Evolutionary conservation across 2,329 filamentous ascomycete genomes (phyloP).

Genomic region (Neofusicoccum umdonicola): DNA sequence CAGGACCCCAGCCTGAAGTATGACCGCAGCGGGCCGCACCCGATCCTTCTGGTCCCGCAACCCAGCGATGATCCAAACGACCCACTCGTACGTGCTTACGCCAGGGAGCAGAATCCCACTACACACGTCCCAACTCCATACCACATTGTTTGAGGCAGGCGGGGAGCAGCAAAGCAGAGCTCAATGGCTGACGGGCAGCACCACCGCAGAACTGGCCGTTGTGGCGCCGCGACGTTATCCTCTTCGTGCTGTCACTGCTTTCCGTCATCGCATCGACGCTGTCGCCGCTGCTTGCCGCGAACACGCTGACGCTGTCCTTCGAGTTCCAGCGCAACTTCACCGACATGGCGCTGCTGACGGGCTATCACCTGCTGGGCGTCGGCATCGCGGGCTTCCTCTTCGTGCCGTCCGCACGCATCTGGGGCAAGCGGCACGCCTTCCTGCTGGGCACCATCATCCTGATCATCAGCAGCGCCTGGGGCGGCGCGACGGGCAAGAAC

Average conservation of each 20-base stretch:
- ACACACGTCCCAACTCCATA: no score
- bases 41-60: conserved; percentile 81
- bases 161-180: neutral
- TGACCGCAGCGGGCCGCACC: conserved; percentile 59
- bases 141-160: no score
- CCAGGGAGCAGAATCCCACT: neutral
- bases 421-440: conserved; percentile 90
- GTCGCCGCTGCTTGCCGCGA: conserved; percentile 82
- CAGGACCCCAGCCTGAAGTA: conserved; percentile 62
- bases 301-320: conserved; percentile 74
- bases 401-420: conserved; percentile 83
- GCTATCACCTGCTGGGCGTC: conserved; percentile 81
- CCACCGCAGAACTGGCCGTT: conserved; percentile 71
- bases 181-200: neutral
- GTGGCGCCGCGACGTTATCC: conserved; percentile 79
- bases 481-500: conserved; percentile 63
- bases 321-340: conserved; percentile 67
- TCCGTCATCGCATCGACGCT: conserved; percentile 82
- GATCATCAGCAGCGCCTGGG: conserved; percentile 75
- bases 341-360: conserved; percentile 77
- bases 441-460: conserved; percentile 73
- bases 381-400: conserved; percentile 80
- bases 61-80: conserved; percentile 90
- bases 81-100: conserved; percentile 60
- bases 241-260: conserved; percentile 72